Evolutionary conservation across 371 early-diverging fungal genomes (phyloP).

Genomic region (Entomophthora muscae): DNA sequence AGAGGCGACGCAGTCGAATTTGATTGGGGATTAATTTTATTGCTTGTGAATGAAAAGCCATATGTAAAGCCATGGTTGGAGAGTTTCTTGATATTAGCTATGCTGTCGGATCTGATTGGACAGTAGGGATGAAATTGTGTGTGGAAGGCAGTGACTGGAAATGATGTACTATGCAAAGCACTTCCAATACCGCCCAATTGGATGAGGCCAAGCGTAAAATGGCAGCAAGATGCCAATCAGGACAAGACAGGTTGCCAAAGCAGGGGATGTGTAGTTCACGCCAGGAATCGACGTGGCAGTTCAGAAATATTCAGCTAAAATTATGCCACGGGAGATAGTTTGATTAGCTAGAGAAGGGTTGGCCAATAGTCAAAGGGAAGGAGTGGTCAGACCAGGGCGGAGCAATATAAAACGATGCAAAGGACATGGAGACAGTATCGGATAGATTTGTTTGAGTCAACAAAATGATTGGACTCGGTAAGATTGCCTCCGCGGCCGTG

Average conservation of each 20-base stretch:
- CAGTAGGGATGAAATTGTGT: not conserved
- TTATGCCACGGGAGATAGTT: no score
- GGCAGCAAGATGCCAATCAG: not conserved
- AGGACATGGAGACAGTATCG: not conserved
- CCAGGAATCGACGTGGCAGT: not conserved
- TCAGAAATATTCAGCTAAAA: not conserved
- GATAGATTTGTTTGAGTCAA: not conserved
- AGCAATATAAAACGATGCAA: no score
- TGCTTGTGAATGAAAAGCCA: no score
- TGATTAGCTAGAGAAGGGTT: not conserved
- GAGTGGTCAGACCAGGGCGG: no score
- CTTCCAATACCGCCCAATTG: not conserved
- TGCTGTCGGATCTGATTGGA: not conserved
- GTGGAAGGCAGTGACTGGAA: not conserved
- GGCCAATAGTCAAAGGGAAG: no score
- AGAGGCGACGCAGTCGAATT: no score
- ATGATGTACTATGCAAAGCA: not conserved
- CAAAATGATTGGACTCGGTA: not conserved
- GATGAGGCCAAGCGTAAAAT: not conserved
- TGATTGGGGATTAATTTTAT: no score
- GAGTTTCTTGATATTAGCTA: no score
- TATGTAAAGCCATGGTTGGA: no score
- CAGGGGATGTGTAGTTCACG: no score
- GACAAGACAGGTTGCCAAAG: not conserved
- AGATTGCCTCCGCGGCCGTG: not conserved